Evolutionary conservation across 2,329 filamentous ascomycete species (phyloP).

Genomic region (Fusarium scirpi): DNA sequence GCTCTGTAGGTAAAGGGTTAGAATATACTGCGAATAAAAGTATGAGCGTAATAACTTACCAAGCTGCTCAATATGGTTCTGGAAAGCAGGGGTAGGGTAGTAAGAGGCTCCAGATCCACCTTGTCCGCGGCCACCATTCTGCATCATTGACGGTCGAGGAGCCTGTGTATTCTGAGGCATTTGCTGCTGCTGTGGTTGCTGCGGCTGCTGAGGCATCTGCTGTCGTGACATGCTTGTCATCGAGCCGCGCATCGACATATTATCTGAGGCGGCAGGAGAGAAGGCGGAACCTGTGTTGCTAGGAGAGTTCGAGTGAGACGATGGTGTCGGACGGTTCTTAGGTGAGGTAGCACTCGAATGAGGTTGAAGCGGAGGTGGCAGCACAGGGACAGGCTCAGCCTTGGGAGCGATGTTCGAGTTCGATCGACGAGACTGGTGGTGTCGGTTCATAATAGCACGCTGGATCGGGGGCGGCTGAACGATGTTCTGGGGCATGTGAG

Average conservation of each 20-base stretch:
- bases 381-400: constrained; percentile 65
- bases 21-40: constrained; percentile 69
- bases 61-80: constrained; percentile 94
- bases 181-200: constrained; percentile 36
- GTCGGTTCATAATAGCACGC: constrained; percentile 83
- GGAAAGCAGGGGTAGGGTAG: constrained; percentile 85
- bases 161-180: constrained; percentile 44
- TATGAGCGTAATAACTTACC: constrained; percentile 71
- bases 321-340: constrained; percentile 83
- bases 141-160: constrained; percentile 53
- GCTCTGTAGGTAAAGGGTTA: constrained; percentile 81
- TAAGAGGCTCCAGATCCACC: constrained; percentile 65
- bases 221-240: constrained; percentile 50
- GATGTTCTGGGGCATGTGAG: constrained; percentile 73
- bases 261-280: constrained; percentile 61
- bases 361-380: constrained; percentile 60
- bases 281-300: constrained; percentile 62
- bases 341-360: constrained; percentile 72
- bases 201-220: constrained; percentile 50
- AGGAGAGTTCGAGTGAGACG: constrained; percentile 76
- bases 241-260: constrained; percentile 58
- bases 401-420: constrained; percentile 82
- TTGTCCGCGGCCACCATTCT: constrained; percentile 52
- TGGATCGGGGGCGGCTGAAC: constrained; percentile 83
- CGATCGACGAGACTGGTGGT: constrained; percentile 79